Conservation (phyloP, 2,329 filamentous ascomycete genomes). For the Clarireedia paspali region DNA sequence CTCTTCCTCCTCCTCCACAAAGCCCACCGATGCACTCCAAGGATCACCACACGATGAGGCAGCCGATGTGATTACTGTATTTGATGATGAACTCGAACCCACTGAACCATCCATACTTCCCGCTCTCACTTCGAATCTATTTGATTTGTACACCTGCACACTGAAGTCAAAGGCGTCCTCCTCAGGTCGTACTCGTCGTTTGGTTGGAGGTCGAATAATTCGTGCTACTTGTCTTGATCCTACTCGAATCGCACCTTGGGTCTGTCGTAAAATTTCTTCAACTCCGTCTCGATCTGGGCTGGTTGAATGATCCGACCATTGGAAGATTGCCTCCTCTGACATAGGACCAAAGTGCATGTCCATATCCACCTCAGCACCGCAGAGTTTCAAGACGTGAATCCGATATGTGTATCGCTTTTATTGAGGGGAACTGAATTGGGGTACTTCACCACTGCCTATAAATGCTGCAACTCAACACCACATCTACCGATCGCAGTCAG, state of each 20-base stretch:
- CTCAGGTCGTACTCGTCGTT: constrained; percentile 1
- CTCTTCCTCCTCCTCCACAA: constrained; percentile 23
- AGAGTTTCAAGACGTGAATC: too few species aligned
- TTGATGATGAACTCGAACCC: constrained; percentile 19
- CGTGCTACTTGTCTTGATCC: not conserved
- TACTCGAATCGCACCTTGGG: not conserved
- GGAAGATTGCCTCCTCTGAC: constrained; percentile 6
- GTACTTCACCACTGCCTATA: too few species aligned
- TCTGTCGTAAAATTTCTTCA: constrained; percentile 4
- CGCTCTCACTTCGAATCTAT: constrained; percentile 1
- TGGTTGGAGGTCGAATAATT: constrained; percentile 1
- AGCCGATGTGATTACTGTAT: constrained; percentile 25
- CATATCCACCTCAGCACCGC: not conserved
- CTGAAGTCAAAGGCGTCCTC: not conserved
- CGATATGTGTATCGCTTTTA: too few species aligned
- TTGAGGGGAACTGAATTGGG: too few species aligned
- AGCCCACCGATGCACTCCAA: constrained; percentile 21
- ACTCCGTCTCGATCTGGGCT: constrained; percentile 5
- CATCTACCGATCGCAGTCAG: too few species aligned
- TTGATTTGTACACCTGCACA: constrained; percentile 1
- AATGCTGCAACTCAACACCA: too few species aligned
- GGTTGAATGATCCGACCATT: constrained; percentile 5
- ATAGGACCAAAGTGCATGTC: constrained; percentile 7
- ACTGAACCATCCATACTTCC: constrained; percentile 26
- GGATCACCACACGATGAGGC: constrained; percentile 23